Evolutionary conservation across 768 basidiomycete genomes (phyloP).

Genomic region (Boletus pseudo-olivaceus): DNA sequence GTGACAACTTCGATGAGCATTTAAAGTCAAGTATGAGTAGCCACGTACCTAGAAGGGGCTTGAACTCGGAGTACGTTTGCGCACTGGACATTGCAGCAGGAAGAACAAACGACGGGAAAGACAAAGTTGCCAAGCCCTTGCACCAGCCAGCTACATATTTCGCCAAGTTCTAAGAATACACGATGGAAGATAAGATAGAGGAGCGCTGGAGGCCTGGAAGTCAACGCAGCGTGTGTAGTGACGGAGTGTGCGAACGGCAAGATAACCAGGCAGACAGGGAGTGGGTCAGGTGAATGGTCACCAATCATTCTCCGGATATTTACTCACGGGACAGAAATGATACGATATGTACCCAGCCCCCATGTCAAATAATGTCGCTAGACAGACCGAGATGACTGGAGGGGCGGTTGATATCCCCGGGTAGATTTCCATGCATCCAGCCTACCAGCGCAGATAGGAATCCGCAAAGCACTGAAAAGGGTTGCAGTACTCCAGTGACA

Average conservation of each 20-base stretch:
- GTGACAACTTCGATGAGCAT: neutral
- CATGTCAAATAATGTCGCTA: neutral
- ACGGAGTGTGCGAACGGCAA: no score
- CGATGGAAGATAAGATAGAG: conserved; percentile 3
- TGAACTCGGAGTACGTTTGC: conserved; percentile 35
- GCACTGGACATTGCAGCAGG: conserved; percentile 11
- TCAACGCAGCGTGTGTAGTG: neutral
- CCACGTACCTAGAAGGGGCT: conserved; percentile 36
- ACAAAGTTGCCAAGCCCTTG: neutral
- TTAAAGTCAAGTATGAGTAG: neutral
- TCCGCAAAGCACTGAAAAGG: no score
- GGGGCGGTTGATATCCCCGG: neutral
- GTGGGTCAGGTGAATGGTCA: no score
- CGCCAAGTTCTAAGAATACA: conserved; percentile 1
- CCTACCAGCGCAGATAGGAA: neutral
- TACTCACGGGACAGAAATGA: no score
- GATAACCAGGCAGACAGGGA: no score
- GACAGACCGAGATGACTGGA: neutral
- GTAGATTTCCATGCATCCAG: neutral
- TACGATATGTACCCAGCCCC: no score
- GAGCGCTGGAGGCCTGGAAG: neutral
- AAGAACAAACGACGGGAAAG: neutral
- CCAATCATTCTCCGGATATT: no score
- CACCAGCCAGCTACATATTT: conserved; percentile 1
- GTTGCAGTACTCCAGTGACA: neutral